These are phyloP conservation scores for Aspergillus coremiiformis DNA, from an alignment of 495 filamentous ascomycete species.

Conservation along the genomic window DNA sequence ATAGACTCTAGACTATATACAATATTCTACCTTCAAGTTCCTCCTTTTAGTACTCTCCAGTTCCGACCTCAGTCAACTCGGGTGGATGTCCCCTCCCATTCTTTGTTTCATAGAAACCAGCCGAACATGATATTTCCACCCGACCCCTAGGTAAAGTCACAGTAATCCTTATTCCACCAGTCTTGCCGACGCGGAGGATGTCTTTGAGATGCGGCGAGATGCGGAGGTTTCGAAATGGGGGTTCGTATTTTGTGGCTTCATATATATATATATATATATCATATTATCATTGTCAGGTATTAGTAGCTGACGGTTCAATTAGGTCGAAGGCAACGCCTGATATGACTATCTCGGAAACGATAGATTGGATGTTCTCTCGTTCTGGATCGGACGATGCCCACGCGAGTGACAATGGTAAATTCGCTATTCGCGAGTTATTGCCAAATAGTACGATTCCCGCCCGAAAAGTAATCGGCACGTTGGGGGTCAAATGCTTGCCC, in stretches of 20 bases:
- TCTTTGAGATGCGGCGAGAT: conserved; percentile 4
- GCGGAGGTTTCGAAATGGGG: conserved; percentile 13
- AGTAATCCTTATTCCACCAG: too few species aligned
- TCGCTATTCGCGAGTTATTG: not conserved
- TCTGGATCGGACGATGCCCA: not conserved
- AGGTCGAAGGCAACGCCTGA: not conserved
- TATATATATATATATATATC: not conserved
- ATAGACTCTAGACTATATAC: not conserved
- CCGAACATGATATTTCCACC: not conserved
- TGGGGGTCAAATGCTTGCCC: not conserved
- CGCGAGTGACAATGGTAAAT: not conserved
- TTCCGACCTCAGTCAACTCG: too few species aligned
- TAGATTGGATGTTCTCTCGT: not conserved
- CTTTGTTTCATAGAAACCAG: not conserved
- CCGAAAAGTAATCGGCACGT: not conserved
- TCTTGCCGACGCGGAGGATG: conserved; percentile 1
- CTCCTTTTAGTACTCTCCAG: too few species aligned
- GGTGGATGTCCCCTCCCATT: too few species aligned
- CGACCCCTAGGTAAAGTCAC: not conserved
- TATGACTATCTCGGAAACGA: not conserved
- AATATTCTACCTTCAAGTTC: too few species aligned
- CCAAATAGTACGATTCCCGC: too few species aligned
- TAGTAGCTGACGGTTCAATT: too few species aligned
- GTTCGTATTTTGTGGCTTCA: too few species aligned
- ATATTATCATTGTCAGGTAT: too few species aligned